phyloP scores from a whole-genome alignment of 2,329 filamentous ascomycete species.

The Fusarium stilboides region DNA sequence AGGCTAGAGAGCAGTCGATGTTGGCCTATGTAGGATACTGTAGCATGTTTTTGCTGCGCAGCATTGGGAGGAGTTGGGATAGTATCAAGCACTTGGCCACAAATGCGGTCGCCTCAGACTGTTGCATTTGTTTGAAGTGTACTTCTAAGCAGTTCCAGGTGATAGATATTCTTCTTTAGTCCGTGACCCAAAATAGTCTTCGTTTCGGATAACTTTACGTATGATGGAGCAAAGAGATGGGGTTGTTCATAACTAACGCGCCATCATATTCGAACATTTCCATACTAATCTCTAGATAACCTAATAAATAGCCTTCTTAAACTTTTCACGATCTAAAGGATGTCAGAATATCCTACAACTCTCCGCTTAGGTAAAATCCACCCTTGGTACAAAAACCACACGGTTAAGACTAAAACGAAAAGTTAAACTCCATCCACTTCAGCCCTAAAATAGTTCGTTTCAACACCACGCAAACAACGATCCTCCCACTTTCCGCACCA shows the following conservation, averaged over 20 bases:
- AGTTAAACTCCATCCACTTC: background rate
- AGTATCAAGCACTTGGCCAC: background rate
- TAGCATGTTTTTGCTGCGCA: background rate
- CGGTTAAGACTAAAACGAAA: background rate
- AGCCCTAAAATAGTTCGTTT: background rate
- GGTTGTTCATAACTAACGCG: no score
- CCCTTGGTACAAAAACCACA: background rate
- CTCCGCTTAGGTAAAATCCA: background rate
- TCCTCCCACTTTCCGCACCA: background rate
- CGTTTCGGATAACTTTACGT: no score
- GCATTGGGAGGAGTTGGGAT: background rate
- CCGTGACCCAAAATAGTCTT: no score
- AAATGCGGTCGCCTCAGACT: background rate
- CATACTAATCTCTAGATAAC: no score
- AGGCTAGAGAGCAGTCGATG: background rate
- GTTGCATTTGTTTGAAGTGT: background rate
- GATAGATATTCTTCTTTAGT: no score
- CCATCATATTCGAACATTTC: no score
- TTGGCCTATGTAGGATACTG: conserved; percentile 18
- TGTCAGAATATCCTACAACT: no score
- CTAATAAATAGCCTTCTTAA: no score
- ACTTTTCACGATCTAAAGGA: no score
- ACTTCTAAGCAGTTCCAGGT: no score
- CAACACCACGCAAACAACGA: background rate
- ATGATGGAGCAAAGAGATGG: no score